These are phyloP conservation scores for Nemania serpens DNA, from an alignment of 2,329 filamentous ascomycete species.

Conservation along the genomic window DNA sequence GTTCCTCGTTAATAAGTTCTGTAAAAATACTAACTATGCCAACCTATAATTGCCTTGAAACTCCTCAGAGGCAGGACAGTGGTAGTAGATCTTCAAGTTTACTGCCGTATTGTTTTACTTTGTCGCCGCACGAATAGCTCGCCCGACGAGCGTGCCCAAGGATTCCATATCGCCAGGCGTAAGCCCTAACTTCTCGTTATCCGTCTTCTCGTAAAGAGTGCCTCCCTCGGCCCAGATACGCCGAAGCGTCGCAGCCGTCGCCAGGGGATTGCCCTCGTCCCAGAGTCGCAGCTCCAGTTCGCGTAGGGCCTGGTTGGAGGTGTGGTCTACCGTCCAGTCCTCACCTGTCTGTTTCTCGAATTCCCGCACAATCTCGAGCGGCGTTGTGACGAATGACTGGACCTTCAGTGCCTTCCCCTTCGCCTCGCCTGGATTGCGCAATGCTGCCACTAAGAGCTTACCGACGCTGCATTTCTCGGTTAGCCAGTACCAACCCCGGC, in stretches of 20 bases:
- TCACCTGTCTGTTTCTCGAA: slow-evolving; percentile 68
- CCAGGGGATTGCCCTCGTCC: slow-evolving; percentile 16
- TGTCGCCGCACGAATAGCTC: slow-evolving; percentile 41
- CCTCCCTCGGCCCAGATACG: slow-evolving; percentile 31
- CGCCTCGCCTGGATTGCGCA: slow-evolving; percentile 59
- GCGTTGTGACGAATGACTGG: slow-evolving; percentile 72
- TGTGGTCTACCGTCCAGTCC: slow-evolving; percentile 60
- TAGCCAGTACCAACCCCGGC: neutral
- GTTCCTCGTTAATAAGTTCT: too few species aligned
- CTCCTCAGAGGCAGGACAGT: too few species aligned
- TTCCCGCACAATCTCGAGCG: slow-evolving; percentile 65
- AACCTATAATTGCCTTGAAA: too few species aligned
- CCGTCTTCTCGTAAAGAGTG: slow-evolving; percentile 30
- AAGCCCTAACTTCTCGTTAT: slow-evolving; percentile 26
- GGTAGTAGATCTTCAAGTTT: too few species aligned
- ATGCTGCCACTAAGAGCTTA: slow-evolving; percentile 64
- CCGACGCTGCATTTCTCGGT: slow-evolving; percentile 58
- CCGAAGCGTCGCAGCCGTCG: slow-evolving; percentile 23
- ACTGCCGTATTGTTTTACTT: neutral
- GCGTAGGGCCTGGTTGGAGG: slow-evolving; percentile 57
- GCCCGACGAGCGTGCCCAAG: slow-evolving; percentile 58
- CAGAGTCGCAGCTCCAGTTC: slow-evolving; percentile 46
- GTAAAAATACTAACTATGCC: too few species aligned
- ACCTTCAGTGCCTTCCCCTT: slow-evolving; percentile 65
- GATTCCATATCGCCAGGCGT: slow-evolving; percentile 52